Evolutionary conservation across 1,284 basidiomycete species (phyloP).

Genomic region (Ustilago vetiveriae): DNA sequence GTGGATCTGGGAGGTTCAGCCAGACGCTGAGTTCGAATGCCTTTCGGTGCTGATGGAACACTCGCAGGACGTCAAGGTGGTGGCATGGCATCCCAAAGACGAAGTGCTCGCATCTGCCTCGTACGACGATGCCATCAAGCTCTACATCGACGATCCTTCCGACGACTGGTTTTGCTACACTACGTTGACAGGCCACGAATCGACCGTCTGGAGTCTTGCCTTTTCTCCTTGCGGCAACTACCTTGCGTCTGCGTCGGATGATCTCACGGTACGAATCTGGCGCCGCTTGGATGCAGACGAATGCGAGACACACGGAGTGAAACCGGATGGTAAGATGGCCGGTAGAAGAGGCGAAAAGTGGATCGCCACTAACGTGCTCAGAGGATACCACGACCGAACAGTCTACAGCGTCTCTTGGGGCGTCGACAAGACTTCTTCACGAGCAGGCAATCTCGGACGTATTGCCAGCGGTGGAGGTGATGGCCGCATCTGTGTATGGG

Average conservation of each 20-base stretch:
- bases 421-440: slow-evolving; percentile 48
- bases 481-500: slow-evolving; percentile 79
- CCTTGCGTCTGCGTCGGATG: slow-evolving; percentile 82
- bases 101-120: slow-evolving; percentile 96
- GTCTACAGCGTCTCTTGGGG: slow-evolving; percentile 84
- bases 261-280: slow-evolving; percentile 75
- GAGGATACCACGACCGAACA: slow-evolving; percentile 74
- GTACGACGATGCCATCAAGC: slow-evolving; percentile 95
- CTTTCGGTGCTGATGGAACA: slow-evolving; percentile 97
- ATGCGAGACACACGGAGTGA: slow-evolving; percentile 57
- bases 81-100: slow-evolving; percentile 93
- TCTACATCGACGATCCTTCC: slow-evolving; percentile 90
- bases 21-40: slow-evolving; percentile 84
- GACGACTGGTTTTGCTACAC: slow-evolving; percentile 93
- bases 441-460: slow-evolving; percentile 73
- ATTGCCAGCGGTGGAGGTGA: slow-evolving; percentile 80
- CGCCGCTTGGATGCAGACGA: slow-evolving; percentile 60
- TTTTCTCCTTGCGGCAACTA: slow-evolving; percentile 81
- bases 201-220: slow-evolving; percentile 89
- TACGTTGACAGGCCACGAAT: slow-evolving; percentile 79
- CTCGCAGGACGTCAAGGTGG: slow-evolving; percentile 92
- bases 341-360: slow-evolving; percentile 67
- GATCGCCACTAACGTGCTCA: slow-evolving; percentile 63
- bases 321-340: slow-evolving; percentile 56
- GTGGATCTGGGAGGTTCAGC: slow-evolving; percentile 95